Evolutionary conservation across 2,329 filamentous ascomycete genomes (phyloP), one percentile per base, ranked within the genome.

Genomic region (Aspergillus ustus): DNA sequence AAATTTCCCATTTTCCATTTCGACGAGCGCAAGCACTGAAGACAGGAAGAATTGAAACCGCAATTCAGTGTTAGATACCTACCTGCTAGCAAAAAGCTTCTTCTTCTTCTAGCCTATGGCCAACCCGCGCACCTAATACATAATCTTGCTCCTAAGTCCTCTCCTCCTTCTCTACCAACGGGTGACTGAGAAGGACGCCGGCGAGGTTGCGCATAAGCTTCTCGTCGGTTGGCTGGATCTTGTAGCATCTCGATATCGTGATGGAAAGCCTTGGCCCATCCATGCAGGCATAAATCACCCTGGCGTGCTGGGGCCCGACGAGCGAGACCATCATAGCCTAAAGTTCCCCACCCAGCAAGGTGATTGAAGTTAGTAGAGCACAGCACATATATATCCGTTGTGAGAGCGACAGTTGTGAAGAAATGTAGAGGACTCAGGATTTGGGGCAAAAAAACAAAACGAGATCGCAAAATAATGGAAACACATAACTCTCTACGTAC

Each of bases 301-400:
- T 29, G 7, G 20, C 53, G n/a, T 46, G 22, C 22, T 34, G 53
- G 37, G 53, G 43, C 20, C 53, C 53, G 7, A 56, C 17, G 22
- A 56, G 43, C 46, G 53, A 56, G 25, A 56, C 43, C 53, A 56
- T 56, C 3, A 56, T 25, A 48, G 48, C 53, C 53, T 56, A 56
- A 25, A 25, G 20, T n/a, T n/a, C n/a, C n/a, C n/a, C n/a, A n/a
- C 31, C 17, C 11, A 31, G 20, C 40, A 56, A 25, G 7, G 15
- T 28, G 22, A 28, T 48, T n/a, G 25, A 29, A 22, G 22, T 48
- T 46, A 46, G 43, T 34, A 19, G 13, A 25, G 25, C 25, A 29
- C 22, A n/a, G n/a, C n/a, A n/a, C n/a, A n/a, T n/a, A n/a, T n/a
- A 40, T 31, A 31, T 56, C 13, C 53, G 15, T 40, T 25, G 25